Percentiles rank a stretch among this genome's conserved stretches.
phyloP scores from a whole-genome alignment of 2,329 filamentous ascomycete species.

The Cordyceps farinosa region DNA sequence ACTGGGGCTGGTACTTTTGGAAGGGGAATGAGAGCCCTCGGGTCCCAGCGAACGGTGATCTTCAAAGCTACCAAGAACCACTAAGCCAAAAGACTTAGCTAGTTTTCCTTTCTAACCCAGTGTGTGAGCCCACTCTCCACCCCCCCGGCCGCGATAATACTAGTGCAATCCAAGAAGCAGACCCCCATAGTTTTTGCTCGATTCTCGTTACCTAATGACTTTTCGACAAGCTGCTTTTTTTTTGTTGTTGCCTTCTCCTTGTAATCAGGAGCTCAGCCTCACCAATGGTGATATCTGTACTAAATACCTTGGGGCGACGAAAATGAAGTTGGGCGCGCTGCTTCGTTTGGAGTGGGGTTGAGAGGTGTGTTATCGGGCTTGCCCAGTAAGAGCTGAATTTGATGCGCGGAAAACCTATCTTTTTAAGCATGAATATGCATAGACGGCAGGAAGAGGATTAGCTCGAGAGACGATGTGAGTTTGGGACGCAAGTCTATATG shows the following conservation, averaged over 20 bases:
- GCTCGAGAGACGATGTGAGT: background rate
- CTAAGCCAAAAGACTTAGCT: no score
- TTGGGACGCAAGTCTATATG: background rate
- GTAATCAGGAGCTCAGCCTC: no score
- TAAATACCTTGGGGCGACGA: background rate
- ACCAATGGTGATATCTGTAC: no score
- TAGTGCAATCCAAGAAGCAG: background rate
- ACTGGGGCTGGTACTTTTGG: no score
- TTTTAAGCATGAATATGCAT: conserved; percentile 4
- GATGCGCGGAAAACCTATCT: background rate
- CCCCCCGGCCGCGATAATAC: background rate
- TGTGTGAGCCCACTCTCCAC: background rate
- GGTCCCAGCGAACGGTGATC: no score
- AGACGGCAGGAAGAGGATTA: background rate
- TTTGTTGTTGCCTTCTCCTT: no score
- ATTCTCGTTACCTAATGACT: conserved; percentile 12
- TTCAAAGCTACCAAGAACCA: no score
- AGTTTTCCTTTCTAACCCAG: no score
- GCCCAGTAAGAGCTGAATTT: background rate
- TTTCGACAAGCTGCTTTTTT: background rate
- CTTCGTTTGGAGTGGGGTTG: background rate
- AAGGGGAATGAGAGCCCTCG: no score
- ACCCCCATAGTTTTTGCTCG: background rate
- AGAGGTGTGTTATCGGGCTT: conserved; percentile 6
- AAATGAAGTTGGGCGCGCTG: background rate